Conservation (phyloP, 345 rosid species). For the Adansonia digitata region DNA sequence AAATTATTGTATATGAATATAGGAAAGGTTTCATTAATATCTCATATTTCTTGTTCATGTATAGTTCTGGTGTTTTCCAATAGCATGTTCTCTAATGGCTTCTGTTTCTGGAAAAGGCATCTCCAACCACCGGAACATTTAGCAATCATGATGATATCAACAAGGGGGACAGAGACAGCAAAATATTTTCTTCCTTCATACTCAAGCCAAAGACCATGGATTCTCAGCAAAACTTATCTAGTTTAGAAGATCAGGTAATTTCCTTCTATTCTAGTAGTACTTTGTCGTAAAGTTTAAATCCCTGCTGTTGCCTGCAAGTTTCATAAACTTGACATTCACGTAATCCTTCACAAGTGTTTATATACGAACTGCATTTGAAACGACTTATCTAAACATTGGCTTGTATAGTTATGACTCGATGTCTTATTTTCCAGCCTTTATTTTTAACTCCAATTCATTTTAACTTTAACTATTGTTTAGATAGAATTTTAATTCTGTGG, state of each 20-base stretch:
- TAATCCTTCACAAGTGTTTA: neutral
- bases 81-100: neutral
- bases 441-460: neutral
- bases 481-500: neutral
- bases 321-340: neutral
- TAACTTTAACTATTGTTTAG: neutral
- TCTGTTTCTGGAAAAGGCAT: conserved; percentile 25
- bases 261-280: neutral
- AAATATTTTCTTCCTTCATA: conserved; percentile 15
- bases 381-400: neutral
- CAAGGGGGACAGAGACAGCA: conserved; percentile 15
- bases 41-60: neutral
- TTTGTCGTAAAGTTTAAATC: conserved; percentile 5
- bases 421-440: neutral
- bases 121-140: conserved; percentile 56
- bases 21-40: neutral
- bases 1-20: neutral
- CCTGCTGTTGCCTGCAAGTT: neutral
- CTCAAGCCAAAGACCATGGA: conserved; percentile 25
- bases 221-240: conserved; percentile 20
- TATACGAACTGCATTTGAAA: neutral
- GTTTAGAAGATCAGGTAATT: conserved; percentile 36
- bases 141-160: conserved; percentile 23
- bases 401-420: neutral
- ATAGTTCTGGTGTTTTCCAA: too few species aligned